Evolutionary conservation across 371 early-diverging fungal genomes (phyloP).

Genomic region (Phascolomyces articulosus): DNA sequence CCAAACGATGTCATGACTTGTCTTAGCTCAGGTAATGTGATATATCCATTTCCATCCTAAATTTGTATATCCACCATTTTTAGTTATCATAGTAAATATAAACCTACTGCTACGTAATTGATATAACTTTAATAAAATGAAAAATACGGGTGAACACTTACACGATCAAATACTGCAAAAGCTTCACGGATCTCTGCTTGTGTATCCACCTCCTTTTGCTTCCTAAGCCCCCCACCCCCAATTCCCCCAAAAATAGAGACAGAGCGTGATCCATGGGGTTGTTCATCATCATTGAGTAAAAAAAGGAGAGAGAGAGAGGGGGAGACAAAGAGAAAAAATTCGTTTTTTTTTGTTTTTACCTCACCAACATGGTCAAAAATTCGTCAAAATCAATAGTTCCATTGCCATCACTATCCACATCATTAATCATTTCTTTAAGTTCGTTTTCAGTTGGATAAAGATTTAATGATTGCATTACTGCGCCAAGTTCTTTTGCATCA

Average conservation of each 20-base stretch:
- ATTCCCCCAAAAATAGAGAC: no score
- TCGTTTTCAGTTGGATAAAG: slow-evolving; percentile 79
- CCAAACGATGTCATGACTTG: slow-evolving; percentile 47
- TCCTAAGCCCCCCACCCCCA: not conserved
- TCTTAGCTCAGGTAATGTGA: slow-evolving; percentile 47
- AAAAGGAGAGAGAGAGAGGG: not conserved
- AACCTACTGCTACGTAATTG: no score
- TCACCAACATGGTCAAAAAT: slow-evolving; percentile 17
- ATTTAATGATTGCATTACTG: slow-evolving; percentile 88
- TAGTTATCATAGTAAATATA: no score
- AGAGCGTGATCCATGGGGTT: no score
- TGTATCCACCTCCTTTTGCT: slow-evolving; percentile 32
- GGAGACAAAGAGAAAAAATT: no score
- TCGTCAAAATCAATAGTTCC: slow-evolving; percentile 24
- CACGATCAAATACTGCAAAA: slow-evolving; percentile 54
- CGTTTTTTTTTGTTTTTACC: not conserved
- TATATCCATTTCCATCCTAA: slow-evolving; percentile 46
- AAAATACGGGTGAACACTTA: no score
- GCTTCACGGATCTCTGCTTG: slow-evolving; percentile 47
- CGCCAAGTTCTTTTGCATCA: slow-evolving; percentile 80
- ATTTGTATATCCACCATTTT: no score
- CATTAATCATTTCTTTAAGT: slow-evolving; percentile 84
- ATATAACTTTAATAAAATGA: no score
- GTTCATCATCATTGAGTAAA: not conserved
- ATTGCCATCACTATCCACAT: slow-evolving; percentile 80